These are phyloP conservation scores for Colletotrichum theobromicola DNA, from an alignment of 2,329 filamentous ascomycete genomes.

Conservation along the genomic window DNA sequence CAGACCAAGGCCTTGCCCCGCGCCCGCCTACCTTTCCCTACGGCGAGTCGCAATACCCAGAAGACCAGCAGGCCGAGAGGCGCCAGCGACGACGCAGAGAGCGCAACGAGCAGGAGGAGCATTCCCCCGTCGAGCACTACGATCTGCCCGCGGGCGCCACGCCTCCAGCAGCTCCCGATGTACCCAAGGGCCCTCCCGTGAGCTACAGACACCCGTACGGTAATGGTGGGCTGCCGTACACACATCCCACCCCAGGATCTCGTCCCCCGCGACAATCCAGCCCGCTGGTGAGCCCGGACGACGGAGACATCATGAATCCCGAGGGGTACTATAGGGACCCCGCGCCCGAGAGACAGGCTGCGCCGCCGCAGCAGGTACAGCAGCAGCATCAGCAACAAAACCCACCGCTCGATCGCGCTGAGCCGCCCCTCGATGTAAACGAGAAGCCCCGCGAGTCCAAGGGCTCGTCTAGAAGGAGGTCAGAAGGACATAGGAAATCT, in stretches of 20 bases:
- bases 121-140: constrained; percentile 30
- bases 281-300: constrained; percentile 21
- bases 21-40: constrained; percentile 64
- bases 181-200: constrained; percentile 61
- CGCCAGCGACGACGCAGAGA: constrained; percentile 46
- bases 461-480: constrained; percentile 7
- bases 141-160: constrained; percentile 38
- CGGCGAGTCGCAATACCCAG: constrained; percentile 44
- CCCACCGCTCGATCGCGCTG: constrained; percentile 32
- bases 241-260: constrained; percentile 29
- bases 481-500: constrained; percentile 37
- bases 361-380: constrained; percentile 27
- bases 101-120: constrained; percentile 31
- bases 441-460: neutral
- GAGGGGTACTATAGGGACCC: constrained; percentile 35
- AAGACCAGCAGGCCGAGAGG: constrained; percentile 48
- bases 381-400: constrained; percentile 21
- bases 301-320: constrained; percentile 33
- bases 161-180: constrained; percentile 63
- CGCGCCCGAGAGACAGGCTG: constrained; percentile 13
- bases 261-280: constrained; percentile 30
- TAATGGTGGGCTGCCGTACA: constrained; percentile 35
- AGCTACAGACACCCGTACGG: constrained; percentile 60
- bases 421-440: constrained; percentile 32
- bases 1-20: constrained; percentile 58